Evolutionary conservation across 2,329 filamentous ascomycete species (phyloP), one percentile per base, ranked within the genome.

Genomic region (Aureobasidium mangrovei): DNA sequence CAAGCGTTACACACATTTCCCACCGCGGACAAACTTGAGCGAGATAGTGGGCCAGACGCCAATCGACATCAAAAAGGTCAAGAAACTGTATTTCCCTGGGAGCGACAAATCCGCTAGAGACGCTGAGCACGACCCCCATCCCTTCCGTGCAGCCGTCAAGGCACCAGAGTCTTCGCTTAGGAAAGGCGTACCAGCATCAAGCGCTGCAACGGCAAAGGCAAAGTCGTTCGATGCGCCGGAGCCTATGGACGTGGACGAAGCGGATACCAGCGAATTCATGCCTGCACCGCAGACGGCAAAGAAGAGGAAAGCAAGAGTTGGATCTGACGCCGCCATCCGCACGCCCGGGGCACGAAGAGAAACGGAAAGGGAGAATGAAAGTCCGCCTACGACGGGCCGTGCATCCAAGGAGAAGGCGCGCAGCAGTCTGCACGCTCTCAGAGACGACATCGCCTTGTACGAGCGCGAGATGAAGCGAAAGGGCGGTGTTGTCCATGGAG

Each of bases 1-100:
- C 49, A 75, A 79, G 7, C 84, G 85, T 59, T 98, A 95, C 66
- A 88, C 80, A 0, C 84, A 90, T 65, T 98, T 97, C 61, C 93
- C 93, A 12, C 78, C 80, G 8, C 81, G 90, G 55, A 97, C 91
- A 2, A 97, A 98, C 66, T 77, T 98, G 4, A 87, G 90, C 49
- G 93, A 97, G 69, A 82, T 97, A 53, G 88, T 95, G 56, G 93
- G 93, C 24, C 88, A 94, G 67, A 96, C 89, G 0, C 83, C 83
- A 58, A 80, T 97, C 52, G 85, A 96, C 63, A 76, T 88, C 39
- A 75, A 80, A 53, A 80, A 81, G 6, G 73, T 87, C 7, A 90
- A 90, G 67, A 86, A 84, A 57, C 76, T 83, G 1, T 89, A 85
- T 59, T 83, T 78, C 58, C 67, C 74, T 43, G 56, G 58, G 31